These are phyloP conservation scores for Rugosomyces carneus DNA, from an alignment of 1,284 basidiomycete genomes.

Conservation along the genomic window DNA sequence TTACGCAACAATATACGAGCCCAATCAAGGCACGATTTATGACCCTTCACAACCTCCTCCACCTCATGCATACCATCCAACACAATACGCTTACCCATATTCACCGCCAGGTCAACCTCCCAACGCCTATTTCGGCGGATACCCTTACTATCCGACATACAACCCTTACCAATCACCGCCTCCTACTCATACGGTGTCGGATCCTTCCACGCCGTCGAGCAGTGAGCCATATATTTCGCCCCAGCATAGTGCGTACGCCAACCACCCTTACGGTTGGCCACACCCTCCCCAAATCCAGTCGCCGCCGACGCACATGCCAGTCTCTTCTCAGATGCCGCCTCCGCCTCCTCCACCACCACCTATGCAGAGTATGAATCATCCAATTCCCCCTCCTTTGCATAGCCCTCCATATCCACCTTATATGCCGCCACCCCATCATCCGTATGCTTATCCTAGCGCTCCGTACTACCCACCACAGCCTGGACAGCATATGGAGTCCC, in stretches of 20 bases:
- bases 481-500: slow-evolving; percentile 33
- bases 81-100: slow-evolving; percentile 34
- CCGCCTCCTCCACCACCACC: slow-evolving; percentile 23
- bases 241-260: slow-evolving; percentile 26
- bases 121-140: slow-evolving; percentile 26
- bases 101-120: slow-evolving; percentile 27
- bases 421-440: slow-evolving; percentile 27
- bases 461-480: slow-evolving; percentile 41
- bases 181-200: slow-evolving; percentile 28
- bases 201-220: slow-evolving; percentile 27
- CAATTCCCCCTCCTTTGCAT: slow-evolving; percentile 23
- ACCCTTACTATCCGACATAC: slow-evolving; percentile 29
- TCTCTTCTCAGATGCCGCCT: slow-evolving; percentile 20
- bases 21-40: slow-evolving; percentile 38
- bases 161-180: slow-evolving; percentile 32
- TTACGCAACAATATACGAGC: slow-evolving; percentile 66
- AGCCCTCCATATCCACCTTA: slow-evolving; percentile 31
- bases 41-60: slow-evolving; percentile 42
- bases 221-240: slow-evolving; percentile 31
- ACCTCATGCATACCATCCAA: slow-evolving; percentile 29
- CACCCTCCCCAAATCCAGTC: slow-evolving; percentile 28
- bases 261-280: slow-evolving; percentile 38
- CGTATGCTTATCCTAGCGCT: slow-evolving; percentile 39
- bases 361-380: slow-evolving; percentile 13
- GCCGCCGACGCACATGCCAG: slow-evolving; percentile 29